These are phyloP conservation scores for Nephelium lappaceum DNA, from an alignment of 345 rosid genomes.

Conservation along the genomic window DNA sequence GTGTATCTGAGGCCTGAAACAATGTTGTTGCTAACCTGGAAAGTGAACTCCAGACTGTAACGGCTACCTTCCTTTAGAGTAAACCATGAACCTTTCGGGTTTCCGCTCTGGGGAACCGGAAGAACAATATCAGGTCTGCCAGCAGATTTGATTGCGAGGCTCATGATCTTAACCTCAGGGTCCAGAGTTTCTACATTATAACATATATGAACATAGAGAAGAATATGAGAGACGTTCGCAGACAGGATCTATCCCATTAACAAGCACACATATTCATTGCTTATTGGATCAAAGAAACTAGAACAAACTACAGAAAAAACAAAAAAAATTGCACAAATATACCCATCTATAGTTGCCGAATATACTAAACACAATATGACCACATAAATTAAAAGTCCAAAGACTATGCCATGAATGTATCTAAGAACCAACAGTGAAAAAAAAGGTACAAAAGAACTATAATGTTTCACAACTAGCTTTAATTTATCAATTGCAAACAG, in stretches of 20 bases:
- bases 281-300: neutral
- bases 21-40: slow-evolving; percentile 83
- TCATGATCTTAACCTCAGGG: slow-evolving; percentile 79
- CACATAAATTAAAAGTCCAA: neutral
- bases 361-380: neutral
- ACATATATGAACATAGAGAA: slow-evolving; percentile 12
- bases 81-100: slow-evolving; percentile 81
- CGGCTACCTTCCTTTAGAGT: slow-evolving; percentile 86
- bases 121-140: slow-evolving; percentile 79
- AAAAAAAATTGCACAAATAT: neutral
- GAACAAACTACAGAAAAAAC: neutral
- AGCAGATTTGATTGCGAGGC: slow-evolving; percentile 65
- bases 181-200: slow-evolving; percentile 64
- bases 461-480: neutral
- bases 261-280: neutral
- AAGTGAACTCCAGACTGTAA: slow-evolving; percentile 65
- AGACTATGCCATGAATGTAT: neutral
- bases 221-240: neutral
- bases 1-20: slow-evolving; percentile 82
- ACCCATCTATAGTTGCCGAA: neutral
- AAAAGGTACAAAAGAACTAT: neutral
- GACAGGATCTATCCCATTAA: neutral
- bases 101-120: slow-evolving; percentile 61
- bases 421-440: neutral
- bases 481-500: neutral